phyloP scores from a whole-genome alignment of 2,329 filamentous ascomycete genomes.

The Penicillium sp. region DNA sequence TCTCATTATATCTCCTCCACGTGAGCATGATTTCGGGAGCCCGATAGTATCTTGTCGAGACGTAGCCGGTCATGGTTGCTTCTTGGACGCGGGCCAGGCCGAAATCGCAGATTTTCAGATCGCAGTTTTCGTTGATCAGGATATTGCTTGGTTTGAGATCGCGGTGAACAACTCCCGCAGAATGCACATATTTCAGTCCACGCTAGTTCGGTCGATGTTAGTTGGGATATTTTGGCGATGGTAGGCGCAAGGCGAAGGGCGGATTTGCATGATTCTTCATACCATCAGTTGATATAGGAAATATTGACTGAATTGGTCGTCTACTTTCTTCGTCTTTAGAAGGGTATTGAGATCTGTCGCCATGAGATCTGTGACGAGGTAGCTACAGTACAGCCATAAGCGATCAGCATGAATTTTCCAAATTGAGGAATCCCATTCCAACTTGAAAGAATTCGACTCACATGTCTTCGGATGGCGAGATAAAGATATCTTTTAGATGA shows the following conservation, averaged over 20 bases:
- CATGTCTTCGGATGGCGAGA: conserved; percentile 98
- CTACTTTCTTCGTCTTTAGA: conserved; percentile 88
- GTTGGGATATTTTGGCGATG: not conserved
- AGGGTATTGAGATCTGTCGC: conserved; percentile 95
- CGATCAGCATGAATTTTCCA: too few species aligned
- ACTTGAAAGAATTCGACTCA: too few species aligned
- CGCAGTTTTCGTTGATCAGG: conserved; percentile 98
- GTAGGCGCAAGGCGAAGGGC: not conserved
- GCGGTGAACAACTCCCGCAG: conserved; percentile 93
- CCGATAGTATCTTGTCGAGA: conserved; percentile 97
- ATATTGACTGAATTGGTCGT: conserved; percentile 99
- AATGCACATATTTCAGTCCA: conserved; percentile 98
- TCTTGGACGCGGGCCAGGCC: conserved; percentile 96
- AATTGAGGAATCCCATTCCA: not conserved
- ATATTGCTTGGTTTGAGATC: conserved; percentile 99
- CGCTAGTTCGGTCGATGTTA: conserved; percentile 60
- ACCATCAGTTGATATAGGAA: conserved; percentile 99
- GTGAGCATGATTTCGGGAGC: conserved; percentile 99
- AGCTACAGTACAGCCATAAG: conserved; percentile 57
- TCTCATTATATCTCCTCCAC: conserved; percentile 99
- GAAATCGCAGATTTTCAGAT: conserved; percentile 99
- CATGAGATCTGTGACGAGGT: conserved; percentile 96
- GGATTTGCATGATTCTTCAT: conserved; percentile 42
- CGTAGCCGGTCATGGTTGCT: conserved; percentile 98
- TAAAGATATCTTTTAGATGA: conserved; percentile 98